Base-by-base conservation (phyloP, 2,329 filamentous ascomycete genomes). In the Epicoccum sorghinum region DNA sequence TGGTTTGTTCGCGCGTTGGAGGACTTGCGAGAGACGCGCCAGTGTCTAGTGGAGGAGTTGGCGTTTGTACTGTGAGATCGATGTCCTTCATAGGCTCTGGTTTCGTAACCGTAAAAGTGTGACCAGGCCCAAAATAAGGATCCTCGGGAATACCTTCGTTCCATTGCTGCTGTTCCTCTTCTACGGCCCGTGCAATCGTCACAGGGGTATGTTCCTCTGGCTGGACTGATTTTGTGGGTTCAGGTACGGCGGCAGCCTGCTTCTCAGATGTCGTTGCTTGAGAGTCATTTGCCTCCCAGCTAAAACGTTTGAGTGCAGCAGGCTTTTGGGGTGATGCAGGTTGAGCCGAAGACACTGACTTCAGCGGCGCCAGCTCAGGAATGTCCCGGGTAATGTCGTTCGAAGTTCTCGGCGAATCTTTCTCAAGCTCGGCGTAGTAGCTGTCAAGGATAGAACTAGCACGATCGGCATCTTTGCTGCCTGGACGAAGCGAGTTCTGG, bases 371-470 rank as follows among this genome's bases (percentile, higher is more conserved):
- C n/a, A 55, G 33, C 47, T 55, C 41, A 3, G 52, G 52, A 30
- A 55, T 46, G 9, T 55, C 46, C 24, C 52, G 36, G 12, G 35
- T 36, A 5, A 55, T n/a, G 24, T 63, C 68, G 36, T 59, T 59
- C 40, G 65, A 73, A 47, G 38, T 65, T 51, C 33, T 70, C 40
- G 76, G 78, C 37, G 67, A 64, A 18, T 55, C 44, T 24, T 82
- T 78, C 38, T 79, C 80, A 7, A 74, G 71, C 24, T 81, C 78
- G 3, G 80, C 80, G 63, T 90, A 89, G 39, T 89, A 86, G 56
- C 81, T 81, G 0, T 85, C 82, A 2, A 89, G 75, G 61, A 89
- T 87, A 14, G 81, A 84, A 68, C 86, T 89, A 46, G 87, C 85
- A 36, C 84, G 76, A 61, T 74, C 71, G 5, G 59, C 51, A 23